These are phyloP conservation scores for Arachis monticola DNA, from an alignment of 331 rosid genomes.

Conservation along the genomic window DNA sequence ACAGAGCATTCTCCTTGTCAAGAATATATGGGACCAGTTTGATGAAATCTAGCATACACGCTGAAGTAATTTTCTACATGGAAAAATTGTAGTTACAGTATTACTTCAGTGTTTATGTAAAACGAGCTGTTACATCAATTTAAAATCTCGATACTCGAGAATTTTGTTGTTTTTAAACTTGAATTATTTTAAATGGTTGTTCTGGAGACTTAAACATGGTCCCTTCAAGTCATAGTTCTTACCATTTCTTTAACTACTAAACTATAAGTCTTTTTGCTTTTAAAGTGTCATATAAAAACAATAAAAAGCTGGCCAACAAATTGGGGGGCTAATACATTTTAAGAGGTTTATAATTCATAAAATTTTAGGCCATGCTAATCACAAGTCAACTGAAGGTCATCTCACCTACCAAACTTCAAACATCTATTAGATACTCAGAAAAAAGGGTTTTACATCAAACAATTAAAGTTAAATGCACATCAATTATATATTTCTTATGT, in stretches of 20 bases:
- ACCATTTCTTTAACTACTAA: background rate
- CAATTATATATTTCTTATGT: background rate
- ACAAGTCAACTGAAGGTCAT: conserved; percentile 9
- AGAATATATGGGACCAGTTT: conserved; percentile 20
- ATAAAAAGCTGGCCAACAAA: too few species aligned
- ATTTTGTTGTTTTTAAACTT: conserved; percentile 8
- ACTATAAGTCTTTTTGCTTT: background rate
- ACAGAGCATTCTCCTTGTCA: conserved; percentile 6
- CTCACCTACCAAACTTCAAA: background rate
- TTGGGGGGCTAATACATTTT: background rate
- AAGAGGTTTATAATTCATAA: conserved; percentile 1
- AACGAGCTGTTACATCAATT: too few species aligned
- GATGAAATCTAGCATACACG: background rate
- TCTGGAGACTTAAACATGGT: background rate
- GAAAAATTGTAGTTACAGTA: background rate
- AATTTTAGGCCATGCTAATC: background rate
- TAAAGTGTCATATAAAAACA: background rate
- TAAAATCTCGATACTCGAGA: background rate
- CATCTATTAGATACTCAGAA: background rate
- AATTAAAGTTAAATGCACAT: background rate
- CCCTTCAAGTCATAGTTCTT: too few species aligned
- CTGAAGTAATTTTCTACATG: background rate
- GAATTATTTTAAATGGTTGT: background rate
- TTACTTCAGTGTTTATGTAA: too few species aligned
- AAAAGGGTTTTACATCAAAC: background rate